A percentile compares a stretch with the other conserved stretches of the same genome.
These are phyloP conservation scores for Candida xiaguanensis DNA, from an alignment of 805 yeast genomes.

Conservation along the genomic window DNA sequence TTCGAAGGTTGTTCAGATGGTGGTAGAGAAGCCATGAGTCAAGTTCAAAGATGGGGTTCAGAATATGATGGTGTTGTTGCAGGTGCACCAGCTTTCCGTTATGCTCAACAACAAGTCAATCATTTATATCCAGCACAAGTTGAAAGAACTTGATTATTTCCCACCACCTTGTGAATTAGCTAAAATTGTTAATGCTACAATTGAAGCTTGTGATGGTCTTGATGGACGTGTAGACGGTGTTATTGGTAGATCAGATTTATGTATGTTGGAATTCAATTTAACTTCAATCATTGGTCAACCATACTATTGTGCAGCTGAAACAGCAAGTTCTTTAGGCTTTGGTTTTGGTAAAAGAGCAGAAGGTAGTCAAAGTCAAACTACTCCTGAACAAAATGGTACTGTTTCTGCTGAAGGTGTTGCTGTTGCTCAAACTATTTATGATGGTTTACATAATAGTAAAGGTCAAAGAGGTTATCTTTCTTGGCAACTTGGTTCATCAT, in stretches of 20 bases:
- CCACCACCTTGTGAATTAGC: conserved; percentile 3
- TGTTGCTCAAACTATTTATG: background rate
- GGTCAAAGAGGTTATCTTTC: conserved; percentile 1
- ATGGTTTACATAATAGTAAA: background rate
- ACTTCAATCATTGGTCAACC: background rate
- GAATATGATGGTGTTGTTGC: background rate
- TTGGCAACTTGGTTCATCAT: conserved; percentile 1
- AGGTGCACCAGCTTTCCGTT: background rate
- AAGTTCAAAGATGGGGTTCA: background rate
- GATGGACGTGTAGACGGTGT: background rate
- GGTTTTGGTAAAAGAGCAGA: background rate
- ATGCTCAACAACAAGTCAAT: background rate
- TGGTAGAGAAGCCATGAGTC: conserved; percentile 1
- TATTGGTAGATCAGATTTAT: background rate
- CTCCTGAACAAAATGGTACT: conserved; percentile 2
- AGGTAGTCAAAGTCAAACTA: background rate
- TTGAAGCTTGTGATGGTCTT: background rate
- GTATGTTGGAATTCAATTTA: background rate
- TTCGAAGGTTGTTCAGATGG: conserved; percentile 1
- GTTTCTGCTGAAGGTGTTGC: background rate
- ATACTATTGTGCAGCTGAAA: background rate
- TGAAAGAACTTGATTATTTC: background rate
- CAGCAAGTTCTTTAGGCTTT: background rate
- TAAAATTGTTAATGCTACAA: background rate
- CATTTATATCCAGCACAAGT: background rate